Conservation (phyloP, 1,139 yeast genomes). For the Suhomyces kunorum region DNA sequence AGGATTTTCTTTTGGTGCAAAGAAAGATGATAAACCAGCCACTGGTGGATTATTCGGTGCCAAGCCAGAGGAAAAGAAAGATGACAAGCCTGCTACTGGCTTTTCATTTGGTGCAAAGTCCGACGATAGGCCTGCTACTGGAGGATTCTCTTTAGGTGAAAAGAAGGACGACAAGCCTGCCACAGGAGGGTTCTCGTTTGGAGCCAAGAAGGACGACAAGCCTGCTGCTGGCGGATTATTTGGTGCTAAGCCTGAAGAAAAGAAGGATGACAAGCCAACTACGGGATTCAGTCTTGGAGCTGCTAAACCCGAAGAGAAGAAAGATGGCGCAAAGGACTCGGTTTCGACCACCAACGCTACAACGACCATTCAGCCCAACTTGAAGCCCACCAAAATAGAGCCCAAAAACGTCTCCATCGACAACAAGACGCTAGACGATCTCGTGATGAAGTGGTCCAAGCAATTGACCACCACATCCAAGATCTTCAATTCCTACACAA, state of each 20-base stretch:
- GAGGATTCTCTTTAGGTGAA: constrained; percentile 23
- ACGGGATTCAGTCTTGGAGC: constrained; percentile 13
- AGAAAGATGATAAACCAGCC: constrained; percentile 16
- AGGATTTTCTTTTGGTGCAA: constrained; percentile 21
- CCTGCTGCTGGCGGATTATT: constrained; percentile 17
- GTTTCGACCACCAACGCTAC: constrained; percentile 15
- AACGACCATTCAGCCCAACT: constrained; percentile 30
- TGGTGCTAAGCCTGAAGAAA: constrained; percentile 24
- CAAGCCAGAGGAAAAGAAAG: constrained; percentile 19
- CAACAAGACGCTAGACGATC: constrained; percentile 89
- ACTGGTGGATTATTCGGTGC: constrained; percentile 25
- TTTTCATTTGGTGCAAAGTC: constrained; percentile 20
- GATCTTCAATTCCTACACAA: constrained; percentile 76
- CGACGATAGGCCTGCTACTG: constrained; percentile 19
- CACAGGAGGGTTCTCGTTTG: constrained; percentile 18
- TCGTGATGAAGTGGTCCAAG: constrained; percentile 89
- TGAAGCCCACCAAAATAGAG: constrained; percentile 52
- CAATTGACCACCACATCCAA: constrained; percentile 73
- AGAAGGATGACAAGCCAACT: constrained; percentile 16
- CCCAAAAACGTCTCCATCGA: constrained; percentile 78
- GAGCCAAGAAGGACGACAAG: constrained; percentile 18
- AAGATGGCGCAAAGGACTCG: constrained; percentile 11
- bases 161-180: constrained; percentile 17
- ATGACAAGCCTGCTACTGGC: constrained; percentile 19
- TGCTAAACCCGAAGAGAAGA: constrained; percentile 20